Conservation (phyloP, 2,329 filamentous ascomycete genomes). For the Trichoderma sp. region DNA sequence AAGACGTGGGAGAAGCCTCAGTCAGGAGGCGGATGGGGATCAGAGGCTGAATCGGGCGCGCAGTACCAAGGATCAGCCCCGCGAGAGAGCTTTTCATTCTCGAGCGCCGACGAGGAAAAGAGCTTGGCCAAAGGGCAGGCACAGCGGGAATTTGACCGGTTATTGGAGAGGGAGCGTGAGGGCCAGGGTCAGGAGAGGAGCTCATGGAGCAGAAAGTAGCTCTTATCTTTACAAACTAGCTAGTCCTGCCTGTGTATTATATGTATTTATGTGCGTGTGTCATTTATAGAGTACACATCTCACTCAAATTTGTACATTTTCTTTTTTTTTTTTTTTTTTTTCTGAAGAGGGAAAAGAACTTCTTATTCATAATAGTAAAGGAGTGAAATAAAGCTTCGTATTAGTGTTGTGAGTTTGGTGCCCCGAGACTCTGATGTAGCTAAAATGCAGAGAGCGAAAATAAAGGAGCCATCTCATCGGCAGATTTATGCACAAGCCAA, state of each 20-base stretch:
- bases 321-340: not conserved
- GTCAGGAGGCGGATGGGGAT: conserved; percentile 26
- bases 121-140: conserved; percentile 47
- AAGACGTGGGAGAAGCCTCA: conserved; percentile 28
- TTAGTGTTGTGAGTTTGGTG: not conserved
- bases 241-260: not conserved
- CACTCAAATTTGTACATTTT: not conserved
- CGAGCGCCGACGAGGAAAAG: conserved; percentile 42
- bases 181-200: conserved; percentile 34
- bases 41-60: conserved; percentile 33
- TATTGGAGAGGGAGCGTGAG: conserved; percentile 49
- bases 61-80: conserved; percentile 26
- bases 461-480: conserved; percentile 2
- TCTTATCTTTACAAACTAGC: not conserved
- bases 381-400: not conserved
- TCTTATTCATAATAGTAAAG: not conserved
- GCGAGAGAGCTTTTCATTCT: conserved; percentile 40
- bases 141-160: conserved; percentile 53
- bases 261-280: not conserved
- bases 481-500: not conserved
- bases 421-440: not conserved
- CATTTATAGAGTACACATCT: not conserved
- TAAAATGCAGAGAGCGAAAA: not conserved
- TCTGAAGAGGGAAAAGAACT: not conserved
- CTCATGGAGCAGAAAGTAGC: conserved; percentile 33